Conservation (phyloP, 257 asterid genomes). For the Solanum bukasovii region DNA sequence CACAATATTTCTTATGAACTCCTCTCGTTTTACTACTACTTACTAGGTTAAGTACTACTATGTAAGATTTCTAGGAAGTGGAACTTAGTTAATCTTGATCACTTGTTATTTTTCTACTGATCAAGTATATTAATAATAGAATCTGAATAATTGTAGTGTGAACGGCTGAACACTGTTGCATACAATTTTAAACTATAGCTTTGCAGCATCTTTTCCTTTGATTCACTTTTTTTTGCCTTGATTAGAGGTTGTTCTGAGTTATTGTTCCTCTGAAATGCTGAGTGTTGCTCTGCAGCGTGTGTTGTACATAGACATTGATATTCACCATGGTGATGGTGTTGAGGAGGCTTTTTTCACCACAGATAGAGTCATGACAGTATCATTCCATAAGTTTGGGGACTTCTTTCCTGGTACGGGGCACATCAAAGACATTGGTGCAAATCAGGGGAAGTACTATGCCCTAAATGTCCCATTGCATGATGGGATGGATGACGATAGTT, state of each 20-base stretch:
- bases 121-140: not conserved
- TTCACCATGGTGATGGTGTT: conserved; percentile 68
- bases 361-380: conserved; percentile 62
- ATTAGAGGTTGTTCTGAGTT: not conserved
- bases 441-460: conserved; percentile 37
- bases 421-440: conserved; percentile 39
- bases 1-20: not conserved
- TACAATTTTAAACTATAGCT: not conserved
- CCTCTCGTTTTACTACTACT: not conserved
- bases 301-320: conserved; percentile 46
- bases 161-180: not conserved
- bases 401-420: conserved; percentile 62
- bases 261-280: conserved; percentile 9
- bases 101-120: not conserved
- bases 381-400: conserved; percentile 59
- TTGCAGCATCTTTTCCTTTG: not conserved
- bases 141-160: not conserved
- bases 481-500: conserved; percentile 44
- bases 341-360: conserved; percentile 65
- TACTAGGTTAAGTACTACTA: not conserved
- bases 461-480: conserved; percentile 54
- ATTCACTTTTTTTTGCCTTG: not conserved
- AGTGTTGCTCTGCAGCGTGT: conserved; percentile 39
- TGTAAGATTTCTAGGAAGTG: not conserved
- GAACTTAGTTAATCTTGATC: not conserved